These are phyloP conservation scores for Sechiopsis laciniata DNA, from an alignment of 306 rosid genomes.

Conservation along the genomic window DNA sequence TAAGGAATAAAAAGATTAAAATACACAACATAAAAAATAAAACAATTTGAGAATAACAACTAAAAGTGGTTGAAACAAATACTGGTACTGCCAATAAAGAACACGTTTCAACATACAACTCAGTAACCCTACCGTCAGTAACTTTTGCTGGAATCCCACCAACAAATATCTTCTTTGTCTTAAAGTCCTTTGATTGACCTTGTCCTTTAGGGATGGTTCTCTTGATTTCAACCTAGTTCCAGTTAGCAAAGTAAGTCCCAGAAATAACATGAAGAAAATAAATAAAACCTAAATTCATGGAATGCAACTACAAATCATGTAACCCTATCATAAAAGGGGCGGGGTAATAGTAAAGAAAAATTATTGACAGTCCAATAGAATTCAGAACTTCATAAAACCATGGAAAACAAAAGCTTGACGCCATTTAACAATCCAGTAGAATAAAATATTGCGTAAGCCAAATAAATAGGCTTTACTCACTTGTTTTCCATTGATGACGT, in stretches of 20 bases:
- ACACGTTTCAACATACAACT: not conserved
- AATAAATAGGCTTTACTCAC: slow-evolving; percentile 24
- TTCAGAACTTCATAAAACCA: not conserved
- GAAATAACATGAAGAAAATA: not conserved
- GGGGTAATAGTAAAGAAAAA: not conserved
- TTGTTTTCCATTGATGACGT: slow-evolving; percentile 70
- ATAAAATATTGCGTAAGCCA: not conserved
- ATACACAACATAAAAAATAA: not conserved
- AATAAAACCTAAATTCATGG: not conserved
- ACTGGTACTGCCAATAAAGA: not conserved
- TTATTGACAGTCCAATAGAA: not conserved
- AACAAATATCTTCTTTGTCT: slow-evolving; percentile 85
- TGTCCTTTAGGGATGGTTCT: slow-evolving; percentile 91
- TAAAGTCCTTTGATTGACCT: slow-evolving; percentile 65
- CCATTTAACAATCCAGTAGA: not conserved
- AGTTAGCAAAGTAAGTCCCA: not conserved
- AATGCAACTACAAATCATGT: not conserved
- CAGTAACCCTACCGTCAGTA: slow-evolving; percentile 50
- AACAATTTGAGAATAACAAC: not conserved
- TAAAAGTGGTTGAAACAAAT: not conserved
- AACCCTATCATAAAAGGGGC: not conserved
- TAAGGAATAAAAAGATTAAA: not conserved
- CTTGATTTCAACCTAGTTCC: slow-evolving; percentile 73
- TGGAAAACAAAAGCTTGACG: not conserved
- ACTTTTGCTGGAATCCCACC: slow-evolving; percentile 80